phyloP scores from a whole-genome alignment of 2,329 filamentous ascomycete species.

The Pestalotiopsis sp. region DNA sequence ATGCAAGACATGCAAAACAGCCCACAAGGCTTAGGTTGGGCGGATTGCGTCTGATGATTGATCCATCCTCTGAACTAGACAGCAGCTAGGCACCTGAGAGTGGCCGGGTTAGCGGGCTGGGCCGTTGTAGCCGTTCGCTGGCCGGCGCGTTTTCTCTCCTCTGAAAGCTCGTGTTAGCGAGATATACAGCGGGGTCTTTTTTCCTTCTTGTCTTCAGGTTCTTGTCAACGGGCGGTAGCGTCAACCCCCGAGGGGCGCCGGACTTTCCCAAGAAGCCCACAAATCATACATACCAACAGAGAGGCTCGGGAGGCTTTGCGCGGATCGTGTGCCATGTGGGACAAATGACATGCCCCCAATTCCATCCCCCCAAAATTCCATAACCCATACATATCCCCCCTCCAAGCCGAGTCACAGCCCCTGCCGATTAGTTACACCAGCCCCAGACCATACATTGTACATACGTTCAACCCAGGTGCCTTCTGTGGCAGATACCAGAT shows the following conservation, averaged over 20 bases:
- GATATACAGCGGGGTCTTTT: not conserved
- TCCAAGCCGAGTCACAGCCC: not conserved
- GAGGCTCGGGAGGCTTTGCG: not conserved
- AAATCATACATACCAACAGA: not conserved
- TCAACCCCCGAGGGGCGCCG: not conserved
- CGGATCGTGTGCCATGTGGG: not conserved
- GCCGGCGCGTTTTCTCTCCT: not conserved
- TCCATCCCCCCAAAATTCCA: not conserved
- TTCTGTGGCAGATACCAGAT: too few relatives aligned
- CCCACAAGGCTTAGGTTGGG: not conserved
- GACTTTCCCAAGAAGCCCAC: not conserved
- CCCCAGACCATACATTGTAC: not conserved
- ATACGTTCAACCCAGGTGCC: not conserved
- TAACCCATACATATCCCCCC: not conserved
- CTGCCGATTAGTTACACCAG: not conserved
- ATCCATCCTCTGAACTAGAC: too few relatives aligned
- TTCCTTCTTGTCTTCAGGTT: not conserved
- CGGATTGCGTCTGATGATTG: not conserved
- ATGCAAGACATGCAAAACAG: not conserved
- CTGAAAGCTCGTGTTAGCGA: not conserved
- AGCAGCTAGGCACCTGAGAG: not conserved
- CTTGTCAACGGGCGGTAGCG: not conserved
- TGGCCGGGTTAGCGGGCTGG: not conserved
- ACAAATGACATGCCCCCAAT: not conserved
- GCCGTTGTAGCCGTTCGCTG: not conserved